Base-by-base conservation (phyloP, 163 green algal species). In the Scenedesmus sp. region DNA sequence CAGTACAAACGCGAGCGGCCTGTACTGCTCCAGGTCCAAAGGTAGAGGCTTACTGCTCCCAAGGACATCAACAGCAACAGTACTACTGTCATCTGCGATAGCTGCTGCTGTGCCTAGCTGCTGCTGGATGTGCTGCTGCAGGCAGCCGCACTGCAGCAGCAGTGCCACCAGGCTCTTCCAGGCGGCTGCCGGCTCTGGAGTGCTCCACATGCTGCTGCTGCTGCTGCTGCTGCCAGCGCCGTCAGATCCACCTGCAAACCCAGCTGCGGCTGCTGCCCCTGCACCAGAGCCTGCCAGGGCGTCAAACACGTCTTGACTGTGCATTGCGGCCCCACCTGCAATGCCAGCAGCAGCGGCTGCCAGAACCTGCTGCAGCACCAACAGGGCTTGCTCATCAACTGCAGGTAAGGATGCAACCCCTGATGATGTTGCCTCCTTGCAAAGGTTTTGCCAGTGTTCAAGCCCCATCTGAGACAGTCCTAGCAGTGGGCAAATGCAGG, bases 1-100 rank as follows among this genome's bases (percentile, higher is more conserved):
- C 88, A 94, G 16, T 22, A 93, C 78, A 46, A 72, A 65, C 12
- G 86, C 51, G 0, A 95, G 43, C 2, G 85, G 42, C 18, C 87
- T 33, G 73, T 92, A 88, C 59, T 85, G 78, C 44, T 88, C 61
- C 61, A 93, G 49, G 30, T 93, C 89, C 2, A 90, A 72, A 12
- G 92, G 87, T 82, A 95, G 90, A 84, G 68, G 15, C 40, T 10
- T 82, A 24, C 37, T 82, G 56, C 78, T 76, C 0, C 35, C 12
- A 6, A 90, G 33, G 9, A 85, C 72, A 59, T 73, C 70, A 46
- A 22, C 13, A 0, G 16, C 61, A 43, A 4, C 53, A 3, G 7
- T 16, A 68, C 26, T 5, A 30, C 7, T 37, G 30, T 9, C 56
- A 43, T 22, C 59, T 40, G 59, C 53, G 10, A 13, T 22, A 51